phyloP scores from a whole-genome alignment of 2,329 filamentous ascomycete species.

The Elsinoe fawcettii region DNA sequence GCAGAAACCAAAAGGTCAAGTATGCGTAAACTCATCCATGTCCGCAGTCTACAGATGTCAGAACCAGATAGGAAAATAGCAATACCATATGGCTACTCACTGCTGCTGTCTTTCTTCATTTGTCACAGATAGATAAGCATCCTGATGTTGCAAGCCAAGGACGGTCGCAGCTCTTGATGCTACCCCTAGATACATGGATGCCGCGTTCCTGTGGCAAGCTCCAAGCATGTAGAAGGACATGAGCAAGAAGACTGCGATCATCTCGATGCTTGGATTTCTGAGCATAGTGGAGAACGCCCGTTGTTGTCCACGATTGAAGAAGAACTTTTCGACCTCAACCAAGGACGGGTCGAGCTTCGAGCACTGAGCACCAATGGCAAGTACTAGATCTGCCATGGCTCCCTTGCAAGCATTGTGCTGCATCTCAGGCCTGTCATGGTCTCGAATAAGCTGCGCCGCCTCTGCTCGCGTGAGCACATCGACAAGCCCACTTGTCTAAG shows the following conservation, averaged over 20 bases:
- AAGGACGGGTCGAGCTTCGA: slow-evolving; percentile 18
- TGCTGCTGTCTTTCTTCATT: slow-evolving; percentile 17
- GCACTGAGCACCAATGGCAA: slow-evolving; percentile 49
- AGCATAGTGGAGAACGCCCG: slow-evolving; percentile 45
- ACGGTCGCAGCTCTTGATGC: slow-evolving; percentile 51
- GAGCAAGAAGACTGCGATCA: slow-evolving; percentile 47
- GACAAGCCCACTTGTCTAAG: slow-evolving; percentile 37
- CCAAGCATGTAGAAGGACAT: slow-evolving; percentile 55
- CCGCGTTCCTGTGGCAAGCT: slow-evolving; percentile 51
- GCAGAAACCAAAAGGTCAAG: slow-evolving; percentile 43
- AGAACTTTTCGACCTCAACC: slow-evolving; percentile 27
- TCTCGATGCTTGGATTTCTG: slow-evolving; percentile 46
- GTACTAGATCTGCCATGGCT: slow-evolving; percentile 37
- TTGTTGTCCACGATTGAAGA: slow-evolving; percentile 44
- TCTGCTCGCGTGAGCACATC: slow-evolving; percentile 31
- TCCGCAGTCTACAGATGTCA: slow-evolving; percentile 30
- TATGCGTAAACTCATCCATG: slow-evolving; percentile 42
- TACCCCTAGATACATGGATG: slow-evolving; percentile 57
- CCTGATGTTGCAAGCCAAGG: slow-evolving; percentile 45
- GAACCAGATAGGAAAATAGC: not conserved
- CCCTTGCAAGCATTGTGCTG: slow-evolving; percentile 24
- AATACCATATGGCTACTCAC: slow-evolving; percentile 3
- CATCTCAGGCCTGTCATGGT: not conserved
- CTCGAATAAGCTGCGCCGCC: not conserved
- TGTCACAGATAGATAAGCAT: slow-evolving; percentile 15